Evolutionary conservation across 352 stramenopile species (phyloP), one percentile per base, ranked within the genome.

Genomic region (Pythium coloratum): DNA sequence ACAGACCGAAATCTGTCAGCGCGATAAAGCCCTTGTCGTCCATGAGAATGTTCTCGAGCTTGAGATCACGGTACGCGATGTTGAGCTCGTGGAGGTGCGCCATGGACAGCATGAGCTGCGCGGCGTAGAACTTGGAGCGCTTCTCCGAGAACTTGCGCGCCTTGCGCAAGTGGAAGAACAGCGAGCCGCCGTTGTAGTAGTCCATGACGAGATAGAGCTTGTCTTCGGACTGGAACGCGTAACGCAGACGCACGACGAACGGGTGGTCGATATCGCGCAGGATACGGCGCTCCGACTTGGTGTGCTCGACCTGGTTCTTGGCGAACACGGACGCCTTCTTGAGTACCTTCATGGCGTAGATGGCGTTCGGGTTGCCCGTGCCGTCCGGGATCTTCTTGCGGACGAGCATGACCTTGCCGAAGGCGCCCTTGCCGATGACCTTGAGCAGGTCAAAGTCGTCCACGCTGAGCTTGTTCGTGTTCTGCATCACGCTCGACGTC

Each of bases 361-460:
- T 95, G 26, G 86, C 81, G 55, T 93, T 92, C 49, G 82, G 72
- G 69, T 82, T 90, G 18, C 73, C 70, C 18, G 73, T 64, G 44
- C 67, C 76, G 66, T 92, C 87, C 13, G 95, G 78, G 20, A 86
- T 77, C 67, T 98, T 98, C 70, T 97, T 97, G 53, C 94, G 84
- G 32, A 98, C 95, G 20, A 98, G 78, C 86, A 98, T 97, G 3
- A 99, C 95, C 76, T 99, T 99, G 42, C 95, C 95, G 69, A 98
- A 99, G 8, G 91, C 90, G 32, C 95, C 95, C 69, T 98, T 98
- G 30, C 96, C 96, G 56, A 99, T 96, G 20, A 98, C 93, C 73
- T 98, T 98, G 9, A 98, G 80, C 67, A 98, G 69, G 62, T 98
- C 89, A 68, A 98, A 98, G 75, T 98, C 95, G 44, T 97, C 91